Evolutionary conservation across 2,329 filamentous ascomycete genomes (phyloP).

Genomic region (Rutstroemia sp.): DNA sequence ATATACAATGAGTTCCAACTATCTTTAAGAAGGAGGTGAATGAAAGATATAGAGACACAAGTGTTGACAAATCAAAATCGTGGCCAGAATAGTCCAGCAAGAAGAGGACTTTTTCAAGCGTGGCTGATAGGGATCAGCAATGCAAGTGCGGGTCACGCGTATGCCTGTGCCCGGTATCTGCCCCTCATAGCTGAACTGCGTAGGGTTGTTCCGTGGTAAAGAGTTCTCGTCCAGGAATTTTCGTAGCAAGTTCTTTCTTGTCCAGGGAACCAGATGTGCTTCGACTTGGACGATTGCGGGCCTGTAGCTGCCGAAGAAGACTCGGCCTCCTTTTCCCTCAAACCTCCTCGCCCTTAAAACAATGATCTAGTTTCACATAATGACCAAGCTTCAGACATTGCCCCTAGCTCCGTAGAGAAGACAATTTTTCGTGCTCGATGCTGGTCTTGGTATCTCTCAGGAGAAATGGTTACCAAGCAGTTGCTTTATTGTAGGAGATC

Average conservation of each 20-base stretch:
- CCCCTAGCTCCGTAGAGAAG: not conserved
- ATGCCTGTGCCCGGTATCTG: not conserved
- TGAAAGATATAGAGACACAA: not conserved
- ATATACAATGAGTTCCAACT: not conserved
- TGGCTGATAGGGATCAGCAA: conserved; percentile 3
- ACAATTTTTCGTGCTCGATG: not conserved
- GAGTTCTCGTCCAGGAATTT: too few relatives aligned
- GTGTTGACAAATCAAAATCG: not conserved
- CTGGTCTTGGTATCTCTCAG: not conserved
- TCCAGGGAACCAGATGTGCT: too few relatives aligned
- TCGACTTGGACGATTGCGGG: too few relatives aligned
- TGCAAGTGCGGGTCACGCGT: not conserved
- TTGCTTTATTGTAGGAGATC: not conserved
- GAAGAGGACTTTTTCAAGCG: not conserved
- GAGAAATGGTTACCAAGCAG: too few relatives aligned
- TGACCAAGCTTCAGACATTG: too few relatives aligned
- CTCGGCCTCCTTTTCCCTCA: too few relatives aligned
- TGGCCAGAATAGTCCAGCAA: not conserved
- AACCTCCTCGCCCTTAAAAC: too few relatives aligned
- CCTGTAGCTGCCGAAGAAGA: too few relatives aligned
- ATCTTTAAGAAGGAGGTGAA: not conserved
- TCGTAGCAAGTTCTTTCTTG: too few relatives aligned
- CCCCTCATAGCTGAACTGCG: not conserved
- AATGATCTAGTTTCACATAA: too few relatives aligned
- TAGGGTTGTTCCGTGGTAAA: too few relatives aligned